These are phyloP conservation scores for Viola odorata DNA, from an alignment of 345 rosid species.

Conservation along the genomic window DNA sequence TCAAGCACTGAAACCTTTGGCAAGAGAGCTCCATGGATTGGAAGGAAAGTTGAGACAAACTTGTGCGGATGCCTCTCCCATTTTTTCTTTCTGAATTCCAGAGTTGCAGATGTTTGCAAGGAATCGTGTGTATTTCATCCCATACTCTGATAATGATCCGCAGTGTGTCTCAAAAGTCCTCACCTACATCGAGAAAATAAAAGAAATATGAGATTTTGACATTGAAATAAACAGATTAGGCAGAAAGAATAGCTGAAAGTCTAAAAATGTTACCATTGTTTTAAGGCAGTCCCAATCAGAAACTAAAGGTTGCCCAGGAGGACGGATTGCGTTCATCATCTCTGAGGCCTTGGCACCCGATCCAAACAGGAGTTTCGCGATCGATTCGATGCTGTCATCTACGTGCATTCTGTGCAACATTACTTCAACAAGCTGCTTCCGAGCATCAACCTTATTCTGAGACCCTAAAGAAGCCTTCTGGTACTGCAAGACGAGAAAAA, in stretches of 20 bases:
- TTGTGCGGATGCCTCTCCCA: slow-evolving; percentile 81
- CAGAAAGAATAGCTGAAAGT: neutral
- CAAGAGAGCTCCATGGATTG: slow-evolving; percentile 81
- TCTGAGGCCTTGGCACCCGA: slow-evolving; percentile 48
- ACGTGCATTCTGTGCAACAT: slow-evolving; percentile 88
- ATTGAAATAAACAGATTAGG: neutral
- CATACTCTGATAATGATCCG: slow-evolving; percentile 84
- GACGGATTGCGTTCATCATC: slow-evolving; percentile 51
- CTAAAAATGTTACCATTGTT: slow-evolving; percentile 42
- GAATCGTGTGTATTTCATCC: slow-evolving; percentile 96
- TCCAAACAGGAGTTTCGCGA: slow-evolving; percentile 85
- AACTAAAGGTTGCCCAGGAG: slow-evolving; percentile 80
- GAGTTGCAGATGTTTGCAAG: slow-evolving; percentile 87
- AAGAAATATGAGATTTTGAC: no score
- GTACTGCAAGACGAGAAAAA: slow-evolving; percentile 40
- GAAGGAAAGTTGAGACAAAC: slow-evolving; percentile 67
- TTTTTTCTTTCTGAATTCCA: slow-evolving; percentile 49
- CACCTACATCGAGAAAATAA: slow-evolving; percentile 41
- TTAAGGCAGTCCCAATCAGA: slow-evolving; percentile 95
- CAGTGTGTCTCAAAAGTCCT: slow-evolving; percentile 82
- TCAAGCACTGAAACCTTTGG: slow-evolving; percentile 76
- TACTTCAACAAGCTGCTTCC: slow-evolving; percentile 77
- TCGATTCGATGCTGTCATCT: slow-evolving; percentile 68
- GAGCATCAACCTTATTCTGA: slow-evolving; percentile 59
- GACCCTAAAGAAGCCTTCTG: slow-evolving; percentile 93